Percentiles rank a stretch among this genome's conserved stretches.
phyloP scores from a whole-genome alignment of 1,139 yeast species.

The Suhomyces anneliseae region DNA sequence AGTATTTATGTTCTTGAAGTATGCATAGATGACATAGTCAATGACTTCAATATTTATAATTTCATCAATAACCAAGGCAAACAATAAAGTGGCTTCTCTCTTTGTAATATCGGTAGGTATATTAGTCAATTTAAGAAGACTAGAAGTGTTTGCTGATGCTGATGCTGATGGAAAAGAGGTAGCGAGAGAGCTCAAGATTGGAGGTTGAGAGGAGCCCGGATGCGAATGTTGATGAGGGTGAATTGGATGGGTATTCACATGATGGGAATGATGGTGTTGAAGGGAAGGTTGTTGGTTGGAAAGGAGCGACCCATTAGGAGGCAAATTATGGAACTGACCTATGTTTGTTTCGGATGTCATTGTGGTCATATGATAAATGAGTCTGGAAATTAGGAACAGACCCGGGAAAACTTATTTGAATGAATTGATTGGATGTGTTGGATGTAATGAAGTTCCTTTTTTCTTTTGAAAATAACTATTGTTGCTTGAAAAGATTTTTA shows the following conservation, averaged over 20 bases:
- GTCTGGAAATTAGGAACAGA: not conserved
- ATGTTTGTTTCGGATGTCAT: constrained; percentile 23
- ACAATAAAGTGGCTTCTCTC: constrained; percentile 76
- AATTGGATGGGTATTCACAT: constrained; percentile 5
- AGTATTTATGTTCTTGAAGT: constrained; percentile 60
- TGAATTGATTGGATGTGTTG: too few species aligned
- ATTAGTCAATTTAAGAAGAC: constrained; percentile 49
- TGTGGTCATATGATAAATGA: constrained; percentile 13
- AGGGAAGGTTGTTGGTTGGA: constrained; percentile 2
- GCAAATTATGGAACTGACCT: constrained; percentile 17
- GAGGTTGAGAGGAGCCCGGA: constrained; percentile 8
- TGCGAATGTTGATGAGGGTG: constrained; percentile 9
- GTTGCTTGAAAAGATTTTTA: too few species aligned
- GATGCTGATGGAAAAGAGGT: constrained; percentile 10
- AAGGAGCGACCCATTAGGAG: constrained; percentile 10
- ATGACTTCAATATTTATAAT: constrained; percentile 57
- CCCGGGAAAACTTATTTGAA: not conserved
- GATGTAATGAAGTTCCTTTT: too few species aligned
- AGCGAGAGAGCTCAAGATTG: constrained; percentile 10
- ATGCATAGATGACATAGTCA: constrained; percentile 55
- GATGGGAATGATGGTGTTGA: constrained; percentile 8
- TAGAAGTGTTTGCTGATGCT: constrained; percentile 11
- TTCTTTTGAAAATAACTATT: too few species aligned
- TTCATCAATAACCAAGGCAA: constrained; percentile 79
- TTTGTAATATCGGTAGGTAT: constrained; percentile 71